A percentile compares a stretch with the other conserved stretches of the same genome.
These are phyloP conservation scores for Boletus speciosus DNA, from an alignment of 768 basidiomycete genomes.

Conservation along the genomic window DNA sequence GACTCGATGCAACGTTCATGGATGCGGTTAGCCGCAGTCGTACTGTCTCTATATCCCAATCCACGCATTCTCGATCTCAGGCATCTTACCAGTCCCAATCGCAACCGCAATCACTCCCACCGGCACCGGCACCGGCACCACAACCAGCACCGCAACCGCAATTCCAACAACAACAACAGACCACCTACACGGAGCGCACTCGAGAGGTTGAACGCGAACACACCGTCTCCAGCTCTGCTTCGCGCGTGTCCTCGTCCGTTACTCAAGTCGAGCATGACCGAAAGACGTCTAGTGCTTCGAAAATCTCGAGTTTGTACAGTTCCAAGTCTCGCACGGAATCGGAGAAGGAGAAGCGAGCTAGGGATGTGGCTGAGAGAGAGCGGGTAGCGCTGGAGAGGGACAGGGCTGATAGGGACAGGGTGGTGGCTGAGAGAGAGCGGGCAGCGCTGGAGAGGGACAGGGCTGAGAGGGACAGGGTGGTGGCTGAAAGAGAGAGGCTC, in stretches of 20 bases:
- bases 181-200: constrained; percentile 23
- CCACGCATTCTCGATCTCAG: constrained; percentile 16
- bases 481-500: constrained; percentile 13
- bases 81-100: constrained; percentile 16
- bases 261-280: constrained; percentile 26
- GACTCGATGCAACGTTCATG: constrained; percentile 25
- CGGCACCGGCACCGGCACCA: background rate
- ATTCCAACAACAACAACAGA: constrained; percentile 10
- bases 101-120: background rate
- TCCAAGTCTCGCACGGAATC: constrained; percentile 16
- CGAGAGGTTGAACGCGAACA: constrained; percentile 26
- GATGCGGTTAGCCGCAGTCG: constrained; percentile 30
- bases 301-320: constrained; percentile 33
- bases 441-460: constrained; percentile 12
- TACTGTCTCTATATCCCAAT: constrained; percentile 20
- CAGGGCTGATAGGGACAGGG: constrained; percentile 13
- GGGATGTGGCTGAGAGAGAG: constrained; percentile 21
- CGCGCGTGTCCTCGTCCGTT: constrained; percentile 21
- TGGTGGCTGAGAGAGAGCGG: constrained; percentile 13
- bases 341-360: constrained; percentile 25
- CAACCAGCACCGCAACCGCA: background rate
- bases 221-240: constrained; percentile 24
- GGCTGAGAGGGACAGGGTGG: constrained; percentile 12
- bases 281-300: constrained; percentile 25
- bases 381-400: constrained; percentile 12